Base-by-base conservation (phyloP, 495 filamentous ascomycete species). In the Aspergillus funiculosus region DNA sequence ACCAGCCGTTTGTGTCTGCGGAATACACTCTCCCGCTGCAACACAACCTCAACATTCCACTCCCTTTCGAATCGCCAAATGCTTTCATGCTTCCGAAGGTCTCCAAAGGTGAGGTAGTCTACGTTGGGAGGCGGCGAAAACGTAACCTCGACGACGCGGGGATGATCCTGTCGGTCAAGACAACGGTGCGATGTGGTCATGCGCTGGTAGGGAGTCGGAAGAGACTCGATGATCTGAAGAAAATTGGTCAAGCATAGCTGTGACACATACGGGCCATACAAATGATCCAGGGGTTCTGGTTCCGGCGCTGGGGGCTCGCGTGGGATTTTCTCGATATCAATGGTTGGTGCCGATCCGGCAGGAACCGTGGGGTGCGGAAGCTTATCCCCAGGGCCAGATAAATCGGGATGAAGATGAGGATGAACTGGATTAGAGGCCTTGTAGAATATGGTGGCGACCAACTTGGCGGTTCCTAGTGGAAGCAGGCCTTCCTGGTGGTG, bases 221-320 rank as follows among this genome's bases (percentile, higher is more conserved):
- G 79, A n/a, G 73, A 69, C 27, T 85, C 79, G 60, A 89, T 74
- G 39, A 81, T 80, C 50, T 85, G 79, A 28, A 89, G 79, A 67
- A 91, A 91, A 48, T 87, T 84, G 19, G 86, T 86, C 57, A 94
- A 73, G 65, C 85, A 88, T 55, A 87, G 68, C 53, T 86, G 85
- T 22, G 85, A 87, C 47, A 91, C 76, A 52, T 82, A 83, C 2
- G 78, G 78, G 7, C 85, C 86, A 60, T 88, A 89, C 30, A 89
- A 72, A 51, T 85, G 82, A 58, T 88, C 84, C 37, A 88, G 72
- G 18, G 80, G 77, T 53, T 86, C 82, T 62, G 81, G 67, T 54
- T 71, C 76, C 27, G 65, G 74, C 28, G 74, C 70, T 11, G 83
- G 81, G 10, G 84, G 80, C 61, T 87, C 84, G 37, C 86, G 76